Conservation (phyloP, 2,329 filamentous ascomycete species). For the Monascus ruber region DNA sequence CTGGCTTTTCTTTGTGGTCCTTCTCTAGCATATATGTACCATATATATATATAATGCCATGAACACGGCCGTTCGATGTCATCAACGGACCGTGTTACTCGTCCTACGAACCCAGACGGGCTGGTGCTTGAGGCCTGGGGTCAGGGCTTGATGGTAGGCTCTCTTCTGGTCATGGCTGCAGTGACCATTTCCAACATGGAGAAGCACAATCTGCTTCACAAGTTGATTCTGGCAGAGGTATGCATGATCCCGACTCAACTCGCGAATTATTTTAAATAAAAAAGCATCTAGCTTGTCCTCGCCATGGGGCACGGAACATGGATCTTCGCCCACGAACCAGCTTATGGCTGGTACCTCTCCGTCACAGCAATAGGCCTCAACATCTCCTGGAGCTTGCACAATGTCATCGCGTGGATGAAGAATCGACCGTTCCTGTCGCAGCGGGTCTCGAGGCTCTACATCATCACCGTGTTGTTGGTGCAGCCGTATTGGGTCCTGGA, state of each 20-base stretch:
- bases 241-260: constrained; percentile 1
- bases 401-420: constrained; percentile 58
- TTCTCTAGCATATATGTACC: no score
- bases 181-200: constrained; percentile 42
- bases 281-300: constrained; percentile 37
- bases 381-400: constrained; percentile 53
- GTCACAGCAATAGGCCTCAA: constrained; percentile 50
- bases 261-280: background rate
- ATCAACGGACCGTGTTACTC: no score
- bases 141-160: constrained; percentile 39
- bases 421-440: constrained; percentile 48
- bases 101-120: background rate
- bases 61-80: no score
- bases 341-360: constrained; percentile 54
- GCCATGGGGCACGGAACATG: constrained; percentile 49
- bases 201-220: constrained; percentile 36
- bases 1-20: no score
- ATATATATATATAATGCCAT: no score
- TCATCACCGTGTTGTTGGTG: constrained; percentile 46
- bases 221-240: constrained; percentile 41
- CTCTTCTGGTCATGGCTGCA: constrained; percentile 37
- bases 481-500: constrained; percentile 56
- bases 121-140: constrained; percentile 38
- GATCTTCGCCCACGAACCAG: constrained; percentile 44
- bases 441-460: constrained; percentile 43